Evolutionary conservation across 208 protist genomes (phyloP), one percentile per base, ranked within the genome.

Genomic region (Leptomonas pyrrhocoris): DNA sequence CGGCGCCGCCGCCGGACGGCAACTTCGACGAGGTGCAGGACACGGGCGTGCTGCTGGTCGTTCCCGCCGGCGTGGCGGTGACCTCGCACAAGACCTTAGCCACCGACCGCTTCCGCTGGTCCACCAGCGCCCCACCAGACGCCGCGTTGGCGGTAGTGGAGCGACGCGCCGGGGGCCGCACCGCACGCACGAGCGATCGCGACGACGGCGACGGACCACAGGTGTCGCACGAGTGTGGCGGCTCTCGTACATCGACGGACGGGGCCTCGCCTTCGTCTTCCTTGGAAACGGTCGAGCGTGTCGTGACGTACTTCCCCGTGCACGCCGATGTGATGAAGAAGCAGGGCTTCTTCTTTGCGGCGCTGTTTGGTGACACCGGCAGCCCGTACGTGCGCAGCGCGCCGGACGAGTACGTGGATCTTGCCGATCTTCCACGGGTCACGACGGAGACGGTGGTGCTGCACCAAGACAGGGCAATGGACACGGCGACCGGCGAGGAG

Each of bases 361-460:
- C 40, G 0, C 49, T 77, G 23, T 55, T 76, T 1, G 59, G 46
- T n/a, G 34, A 65, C 25, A 38, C 16, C 36, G 56, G 72, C 48
- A 54, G 63, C 64, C 56, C 69, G 11, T 74, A 74, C 56, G 69
- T 74, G 30, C 69, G 30, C 34, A 68, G 69, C 45, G 36, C 16
- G 8, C 69, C 69, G 7, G 69, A 74, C 53, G 69, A 74, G 69
- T 63, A 74, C 43, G 60, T 74, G n/a, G 50, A 68, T 27, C 45
- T 74, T 30, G 55, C 69, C 2, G 60, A 68, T 23, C 21, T 68
- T 31, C 53, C 60, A 18, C 61, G 31, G 25, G 46, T 34, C 12
- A 67, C 61, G 6, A 36, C 49, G 4, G 49, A 57, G 61, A 23
- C 61, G 28, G 40, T 53, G 34, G 18, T 49, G 59, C 31, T 49